Evolutionary conservation across 345 rosid genomes (phyloP).

Genomic region (Trapa bicornis): DNA sequence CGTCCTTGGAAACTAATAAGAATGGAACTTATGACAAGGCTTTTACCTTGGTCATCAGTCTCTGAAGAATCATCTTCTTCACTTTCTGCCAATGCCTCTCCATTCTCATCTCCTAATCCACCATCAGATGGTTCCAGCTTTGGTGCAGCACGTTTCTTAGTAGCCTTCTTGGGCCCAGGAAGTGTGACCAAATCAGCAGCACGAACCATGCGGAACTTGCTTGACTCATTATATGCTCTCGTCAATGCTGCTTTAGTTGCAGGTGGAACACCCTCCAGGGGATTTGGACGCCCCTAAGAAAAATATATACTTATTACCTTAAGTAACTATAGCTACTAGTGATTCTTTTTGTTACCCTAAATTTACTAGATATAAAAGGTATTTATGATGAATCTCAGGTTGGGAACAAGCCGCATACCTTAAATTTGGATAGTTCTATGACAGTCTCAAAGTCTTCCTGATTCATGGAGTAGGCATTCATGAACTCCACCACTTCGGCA

Average conservation of each 20-base stretch:
- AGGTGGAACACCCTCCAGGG: conserved; percentile 72
- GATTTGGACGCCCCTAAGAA: conserved; percentile 61
- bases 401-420: conserved; percentile 27
- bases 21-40: not conserved
- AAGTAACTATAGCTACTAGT: not conserved
- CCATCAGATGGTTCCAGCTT: conserved; percentile 62
- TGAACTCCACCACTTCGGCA: conserved; percentile 68
- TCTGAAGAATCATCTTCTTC: conserved; percentile 65
- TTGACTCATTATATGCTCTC: conserved; percentile 62
- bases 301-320: conserved; percentile 4
- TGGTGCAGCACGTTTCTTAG: conserved; percentile 70
- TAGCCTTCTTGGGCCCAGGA: conserved; percentile 75
- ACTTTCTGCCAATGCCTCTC: conserved; percentile 31
- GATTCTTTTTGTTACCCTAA: not conserved
- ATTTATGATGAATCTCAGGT: not conserved
- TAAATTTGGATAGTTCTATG: conserved; percentile 66
- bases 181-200: conserved; percentile 78
- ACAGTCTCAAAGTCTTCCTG: conserved; percentile 81
- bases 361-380: not conserved
- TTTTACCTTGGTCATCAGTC: conserved; percentile 49
- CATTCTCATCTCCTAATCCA: conserved; percentile 50
- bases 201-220: conserved; percentile 62
- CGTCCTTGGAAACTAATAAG: not conserved
- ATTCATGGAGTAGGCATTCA: conserved; percentile 77
- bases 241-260: conserved; percentile 86